phyloP scores from a whole-genome alignment of 2,329 filamentous ascomycete species.

The Madurella fahalii region DNA sequence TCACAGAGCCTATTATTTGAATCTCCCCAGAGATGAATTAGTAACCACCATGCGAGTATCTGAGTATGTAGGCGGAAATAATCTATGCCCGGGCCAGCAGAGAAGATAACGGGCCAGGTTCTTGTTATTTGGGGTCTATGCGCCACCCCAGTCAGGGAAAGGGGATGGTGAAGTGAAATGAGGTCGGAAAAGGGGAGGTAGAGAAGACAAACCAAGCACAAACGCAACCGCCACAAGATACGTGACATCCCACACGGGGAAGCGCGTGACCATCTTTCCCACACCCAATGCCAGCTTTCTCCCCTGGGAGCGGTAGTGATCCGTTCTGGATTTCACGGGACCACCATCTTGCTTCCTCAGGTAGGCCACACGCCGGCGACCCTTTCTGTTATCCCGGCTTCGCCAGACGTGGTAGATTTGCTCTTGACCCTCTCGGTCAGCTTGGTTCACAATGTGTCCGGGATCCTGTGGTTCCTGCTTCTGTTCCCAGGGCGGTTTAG shows the following conservation, averaged over 20 bases:
- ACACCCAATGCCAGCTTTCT: constrained; percentile 30
- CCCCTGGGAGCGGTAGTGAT: constrained; percentile 32
- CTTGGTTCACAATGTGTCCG: not conserved
- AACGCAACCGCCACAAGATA: constrained; percentile 40
- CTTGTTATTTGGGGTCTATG: no score
- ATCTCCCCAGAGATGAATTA: no score
- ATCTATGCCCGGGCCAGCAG: no score
- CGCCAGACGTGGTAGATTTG: constrained; percentile 37
- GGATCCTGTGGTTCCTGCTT: not conserved
- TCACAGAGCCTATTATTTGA: constrained; percentile 34
- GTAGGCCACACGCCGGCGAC: no score
- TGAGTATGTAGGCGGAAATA: no score
- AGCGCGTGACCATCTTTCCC: constrained; percentile 35
- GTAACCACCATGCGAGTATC: not conserved
- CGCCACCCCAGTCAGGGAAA: no score
- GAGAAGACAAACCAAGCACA: constrained; percentile 32
- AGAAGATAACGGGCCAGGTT: no score
- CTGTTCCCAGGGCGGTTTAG: constrained; percentile 1
- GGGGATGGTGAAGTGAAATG: not conserved
- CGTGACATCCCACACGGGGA: constrained; percentile 40
- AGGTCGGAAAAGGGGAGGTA: not conserved
- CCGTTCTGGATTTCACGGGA: constrained; percentile 43
- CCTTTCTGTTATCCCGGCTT: no score
- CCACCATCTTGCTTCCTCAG: no score
- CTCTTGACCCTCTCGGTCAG: no score